These are phyloP conservation scores for Collybia sordida DNA, from an alignment of 768 basidiomycete species.

Conservation along the genomic window DNA sequence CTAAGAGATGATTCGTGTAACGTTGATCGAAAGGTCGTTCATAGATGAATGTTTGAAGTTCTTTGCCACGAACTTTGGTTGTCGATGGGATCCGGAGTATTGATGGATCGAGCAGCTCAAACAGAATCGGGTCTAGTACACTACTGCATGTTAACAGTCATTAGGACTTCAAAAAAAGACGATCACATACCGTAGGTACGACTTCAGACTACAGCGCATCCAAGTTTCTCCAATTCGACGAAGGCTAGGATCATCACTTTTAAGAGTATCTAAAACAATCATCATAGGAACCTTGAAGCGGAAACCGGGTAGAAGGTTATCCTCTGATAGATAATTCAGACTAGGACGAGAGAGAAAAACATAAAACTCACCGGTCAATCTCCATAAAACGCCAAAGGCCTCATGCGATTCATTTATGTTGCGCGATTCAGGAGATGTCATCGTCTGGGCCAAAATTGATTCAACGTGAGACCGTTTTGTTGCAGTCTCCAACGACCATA, in stretches of 20 bases:
- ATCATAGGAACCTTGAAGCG: conserved; percentile 84
- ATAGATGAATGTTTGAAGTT: conserved; percentile 68
- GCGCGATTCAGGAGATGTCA: conserved; percentile 53
- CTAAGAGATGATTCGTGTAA: conserved; percentile 70
- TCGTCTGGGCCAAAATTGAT: conserved; percentile 71
- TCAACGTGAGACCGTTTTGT: conserved; percentile 66
- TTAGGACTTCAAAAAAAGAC: neutral
- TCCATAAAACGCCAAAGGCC: conserved; percentile 92
- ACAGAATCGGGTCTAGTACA: conserved; percentile 86
- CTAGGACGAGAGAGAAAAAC: neutral
- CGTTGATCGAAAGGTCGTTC: conserved; percentile 77
- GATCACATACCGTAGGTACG: conserved; percentile 74
- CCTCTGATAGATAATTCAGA: conserved; percentile 50
- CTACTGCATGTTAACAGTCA: conserved; percentile 35
- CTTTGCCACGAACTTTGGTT: conserved; percentile 59
- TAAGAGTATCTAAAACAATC: conserved; percentile 81
- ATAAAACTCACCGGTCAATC: conserved; percentile 65
- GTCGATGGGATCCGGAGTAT: conserved; percentile 52
- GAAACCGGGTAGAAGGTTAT: conserved; percentile 78
- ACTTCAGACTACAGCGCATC: conserved; percentile 94
- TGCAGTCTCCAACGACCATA: conserved; percentile 76
- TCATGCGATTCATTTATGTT: conserved; percentile 66
- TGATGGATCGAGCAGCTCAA: conserved; percentile 70
- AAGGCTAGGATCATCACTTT: conserved; percentile 69
- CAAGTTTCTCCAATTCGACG: conserved; percentile 90